Evolutionary conservation across 2,329 filamentous ascomycete genomes (phyloP).

Genomic region (Venturia oleaginea): DNA sequence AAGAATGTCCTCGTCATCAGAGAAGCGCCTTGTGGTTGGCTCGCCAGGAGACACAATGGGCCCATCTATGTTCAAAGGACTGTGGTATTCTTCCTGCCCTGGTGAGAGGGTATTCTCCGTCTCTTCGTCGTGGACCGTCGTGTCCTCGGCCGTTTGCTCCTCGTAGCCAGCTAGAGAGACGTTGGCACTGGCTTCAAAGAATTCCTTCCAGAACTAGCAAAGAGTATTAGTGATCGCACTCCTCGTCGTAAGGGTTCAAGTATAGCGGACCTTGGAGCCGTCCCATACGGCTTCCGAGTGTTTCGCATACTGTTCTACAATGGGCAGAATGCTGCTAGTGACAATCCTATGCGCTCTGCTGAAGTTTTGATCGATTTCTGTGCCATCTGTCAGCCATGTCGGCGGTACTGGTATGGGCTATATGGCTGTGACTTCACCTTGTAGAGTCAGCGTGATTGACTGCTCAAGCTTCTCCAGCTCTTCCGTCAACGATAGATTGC

Average conservation of each 20-base stretch:
- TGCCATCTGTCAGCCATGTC: constrained; percentile 1
- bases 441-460: constrained; percentile 88
- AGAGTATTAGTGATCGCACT: constrained; percentile 10
- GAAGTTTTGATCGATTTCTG: constrained; percentile 98
- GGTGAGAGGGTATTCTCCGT: constrained; percentile 21
- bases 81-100: constrained; percentile 1
- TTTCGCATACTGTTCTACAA: constrained; percentile 91
- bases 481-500: constrained; percentile 73
- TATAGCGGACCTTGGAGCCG: constrained; percentile 67
- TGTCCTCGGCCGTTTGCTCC: constrained; percentile 56
- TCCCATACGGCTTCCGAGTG: constrained; percentile 95
- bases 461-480: constrained; percentile 95
- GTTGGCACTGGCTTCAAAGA: constrained; percentile 97
- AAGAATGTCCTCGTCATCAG: constrained; percentile 49
- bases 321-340: constrained; percentile 81
- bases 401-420: not conserved
- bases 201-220: constrained; percentile 94
- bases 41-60: constrained; percentile 24
- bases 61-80: constrained; percentile 22
- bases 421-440: constrained; percentile 52
- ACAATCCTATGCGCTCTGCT: constrained; percentile 94
- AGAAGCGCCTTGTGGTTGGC: constrained; percentile 20
- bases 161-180: constrained; percentile 94
- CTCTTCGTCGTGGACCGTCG: constrained; percentile 34
- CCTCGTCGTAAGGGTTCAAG: constrained; percentile 1